Percentiles rank a stretch among this genome's conserved stretches.
Evolutionary conservation across 1,139 yeast species (phyloP).

Genomic region (Debaryomyces singareniensis): DNA sequence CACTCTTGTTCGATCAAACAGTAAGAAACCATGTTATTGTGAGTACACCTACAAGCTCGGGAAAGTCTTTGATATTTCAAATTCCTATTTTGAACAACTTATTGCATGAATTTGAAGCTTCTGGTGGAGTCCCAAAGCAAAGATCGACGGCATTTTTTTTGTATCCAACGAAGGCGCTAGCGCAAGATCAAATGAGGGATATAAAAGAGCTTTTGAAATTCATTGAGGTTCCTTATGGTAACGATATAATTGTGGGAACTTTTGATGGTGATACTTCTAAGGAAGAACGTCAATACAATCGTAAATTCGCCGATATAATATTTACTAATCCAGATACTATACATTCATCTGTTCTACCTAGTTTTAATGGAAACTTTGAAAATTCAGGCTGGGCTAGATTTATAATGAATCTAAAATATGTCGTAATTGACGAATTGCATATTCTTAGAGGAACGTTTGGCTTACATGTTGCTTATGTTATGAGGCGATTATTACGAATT

Average conservation of each 20-base stretch:
- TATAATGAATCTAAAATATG: conserved; percentile 54
- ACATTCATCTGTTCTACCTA: conserved; percentile 79
- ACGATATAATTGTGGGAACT: conserved; percentile 55
- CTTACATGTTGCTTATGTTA: conserved; percentile 77
- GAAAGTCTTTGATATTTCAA: conserved; percentile 89
- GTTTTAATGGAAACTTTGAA: conserved; percentile 33
- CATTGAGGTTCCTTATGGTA: conserved; percentile 27
- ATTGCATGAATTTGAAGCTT: conserved; percentile 30
- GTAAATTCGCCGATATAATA: conserved; percentile 65
- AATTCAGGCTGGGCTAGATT: conserved; percentile 55
- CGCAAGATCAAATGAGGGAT: conserved; percentile 90
- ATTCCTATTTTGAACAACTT: conserved; percentile 67
- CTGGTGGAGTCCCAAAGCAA: conserved; percentile 12
- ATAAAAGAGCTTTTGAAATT: conserved; percentile 51
- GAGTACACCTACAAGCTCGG: conserved; percentile 92
- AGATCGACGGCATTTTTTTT: conserved; percentile 68
- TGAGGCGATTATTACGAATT: conserved; percentile 54
- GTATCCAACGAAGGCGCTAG: conserved; percentile 94
- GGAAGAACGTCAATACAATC: conserved; percentile 43
- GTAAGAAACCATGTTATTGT: conserved; percentile 59
- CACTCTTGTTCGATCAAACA: conserved; percentile 33
- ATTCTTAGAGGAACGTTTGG: conserved; percentile 90
- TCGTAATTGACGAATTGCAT: conserved; percentile 89
- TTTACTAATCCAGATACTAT: conserved; percentile 95
- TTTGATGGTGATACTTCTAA: conserved; percentile 90